These are phyloP conservation scores for Aphelidium insulamus DNA, from an alignment of 371 early-diverging fungal genomes.

Conservation along the genomic window DNA sequence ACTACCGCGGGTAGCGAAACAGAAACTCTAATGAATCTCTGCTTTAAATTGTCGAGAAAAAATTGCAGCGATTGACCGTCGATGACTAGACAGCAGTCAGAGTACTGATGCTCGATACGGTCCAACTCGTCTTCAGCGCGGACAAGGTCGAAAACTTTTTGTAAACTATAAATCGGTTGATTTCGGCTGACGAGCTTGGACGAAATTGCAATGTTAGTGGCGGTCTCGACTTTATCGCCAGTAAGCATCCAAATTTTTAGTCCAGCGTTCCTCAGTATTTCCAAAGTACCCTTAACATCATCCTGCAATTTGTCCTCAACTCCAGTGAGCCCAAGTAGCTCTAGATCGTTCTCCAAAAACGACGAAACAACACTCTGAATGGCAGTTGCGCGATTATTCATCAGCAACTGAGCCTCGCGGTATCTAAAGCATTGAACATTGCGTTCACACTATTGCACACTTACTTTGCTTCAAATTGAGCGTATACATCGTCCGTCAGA, in stretches of 20 bases:
- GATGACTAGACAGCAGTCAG: conserved; percentile 76
- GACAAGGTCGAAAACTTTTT: conserved; percentile 8
- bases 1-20: conserved; percentile 72
- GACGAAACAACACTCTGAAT: conserved; percentile 43
- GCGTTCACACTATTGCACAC: not conserved
- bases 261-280: conserved; percentile 85
- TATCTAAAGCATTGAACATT: conserved; percentile 15
- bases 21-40: conserved; percentile 65
- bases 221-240: conserved; percentile 99
- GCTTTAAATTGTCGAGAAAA: conserved; percentile 42
- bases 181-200: conserved; percentile 76
- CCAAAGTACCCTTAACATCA: conserved; percentile 77
- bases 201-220: conserved; percentile 89
- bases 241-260: conserved; percentile 99
- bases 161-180: conserved; percentile 37
- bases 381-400: conserved; percentile 40
- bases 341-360: conserved; percentile 64
- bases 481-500: conserved; percentile 47
- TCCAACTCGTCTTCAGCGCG: conserved; percentile 10
- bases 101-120: conserved; percentile 20
- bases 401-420: conserved; percentile 43
- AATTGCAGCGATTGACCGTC: conserved; percentile 82
- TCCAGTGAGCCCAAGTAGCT: conserved; percentile 92
- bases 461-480: conserved; percentile 32
- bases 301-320: conserved; percentile 98